phyloP scores from a whole-genome alignment of 2,329 filamentous ascomycete genomes.

The Talaromyces verruculosus region DNA sequence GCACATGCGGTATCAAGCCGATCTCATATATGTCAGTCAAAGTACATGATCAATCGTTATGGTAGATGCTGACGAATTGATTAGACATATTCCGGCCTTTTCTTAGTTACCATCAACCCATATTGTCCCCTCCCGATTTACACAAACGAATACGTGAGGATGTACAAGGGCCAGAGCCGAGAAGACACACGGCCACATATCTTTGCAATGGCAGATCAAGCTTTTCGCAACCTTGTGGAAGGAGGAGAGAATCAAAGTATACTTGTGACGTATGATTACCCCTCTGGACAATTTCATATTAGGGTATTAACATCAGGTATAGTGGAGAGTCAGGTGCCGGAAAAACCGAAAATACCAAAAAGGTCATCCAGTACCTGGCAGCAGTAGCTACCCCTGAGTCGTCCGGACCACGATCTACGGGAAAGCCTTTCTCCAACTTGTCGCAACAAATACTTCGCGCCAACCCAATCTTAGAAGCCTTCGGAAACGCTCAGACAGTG shows the following conservation, averaged over 20 bases:
- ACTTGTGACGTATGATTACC: slow-evolving; percentile 70
- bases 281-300: background rate
- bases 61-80: background rate
- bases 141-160: slow-evolving; percentile 93
- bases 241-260: slow-evolving; percentile 97
- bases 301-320: background rate
- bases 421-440: slow-evolving; percentile 73
- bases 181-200: slow-evolving; percentile 98
- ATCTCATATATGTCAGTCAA: slow-evolving; percentile 76
- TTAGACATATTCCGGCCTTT: slow-evolving; percentile 91
- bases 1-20: slow-evolving; percentile 89
- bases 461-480: slow-evolving; percentile 95
- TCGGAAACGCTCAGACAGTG: slow-evolving; percentile 96
- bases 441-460: slow-evolving; percentile 95
- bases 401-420: slow-evolving; percentile 59
- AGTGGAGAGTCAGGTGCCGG: slow-evolving; percentile 92
- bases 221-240: slow-evolving; percentile 91
- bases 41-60: background rate
- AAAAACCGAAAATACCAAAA: slow-evolving; percentile 99
- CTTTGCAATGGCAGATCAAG: slow-evolving; percentile 94
- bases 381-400: slow-evolving; percentile 86
- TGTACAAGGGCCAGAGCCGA: slow-evolving; percentile 88
- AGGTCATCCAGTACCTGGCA: slow-evolving; percentile 97
- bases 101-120: slow-evolving; percentile 94
- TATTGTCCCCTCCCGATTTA: slow-evolving; percentile 96